Base-by-base conservation (phyloP, 257 asterid genomes). In the Galeopsis tetrahit region DNA sequence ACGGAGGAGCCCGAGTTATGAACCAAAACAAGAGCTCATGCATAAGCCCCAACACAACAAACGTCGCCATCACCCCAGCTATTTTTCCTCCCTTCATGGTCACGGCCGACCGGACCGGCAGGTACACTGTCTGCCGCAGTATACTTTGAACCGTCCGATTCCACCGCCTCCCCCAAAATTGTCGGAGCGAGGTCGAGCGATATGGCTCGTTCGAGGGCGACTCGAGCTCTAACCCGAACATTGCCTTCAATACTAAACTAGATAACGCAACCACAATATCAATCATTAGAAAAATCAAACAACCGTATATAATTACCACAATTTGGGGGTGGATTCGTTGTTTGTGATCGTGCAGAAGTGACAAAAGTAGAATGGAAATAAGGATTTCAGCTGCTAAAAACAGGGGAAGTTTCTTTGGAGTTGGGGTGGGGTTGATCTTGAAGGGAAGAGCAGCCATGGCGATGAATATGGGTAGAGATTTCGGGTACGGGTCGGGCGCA, bases 121-220 rank as follows among this genome's bases (percentile, higher is more conserved):
- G 43, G 83, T 81, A 89, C 15, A 88, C 78, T 0, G 91, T 68
- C 39, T 80, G 75, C 4, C 87, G 87, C 52, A 90, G 79, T 0
- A 79, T 6, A 2, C 71, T 66, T 17, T 74, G 84, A 21, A 85
- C 90, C 9, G 78, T 81, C 46, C 83, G 75, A 80, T 90, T 88
- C 97, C 97, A 90, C 66, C 96, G 82, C 71, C 78, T 74, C 2
- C 97, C 93, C 97, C 95, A 90, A 21, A 90, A 88, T 3, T 90
- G 89, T 8, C 76, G 91, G 0, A 88, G 79, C 2, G 97, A 90
- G 2, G 91, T 77, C 1, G 96, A 55, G 2, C 86, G 72, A 14
- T 88, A 88, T 0, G 97, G 96, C 69, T 86, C 86, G 38, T 90
- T 78, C 3, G 90, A 90, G 43, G 92, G 83, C 2, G 81, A 75